These are phyloP conservation scores for Pseudognaphalium luteoalbum DNA, from an alignment of 129 eudicot species.

Conservation along the genomic window DNA sequence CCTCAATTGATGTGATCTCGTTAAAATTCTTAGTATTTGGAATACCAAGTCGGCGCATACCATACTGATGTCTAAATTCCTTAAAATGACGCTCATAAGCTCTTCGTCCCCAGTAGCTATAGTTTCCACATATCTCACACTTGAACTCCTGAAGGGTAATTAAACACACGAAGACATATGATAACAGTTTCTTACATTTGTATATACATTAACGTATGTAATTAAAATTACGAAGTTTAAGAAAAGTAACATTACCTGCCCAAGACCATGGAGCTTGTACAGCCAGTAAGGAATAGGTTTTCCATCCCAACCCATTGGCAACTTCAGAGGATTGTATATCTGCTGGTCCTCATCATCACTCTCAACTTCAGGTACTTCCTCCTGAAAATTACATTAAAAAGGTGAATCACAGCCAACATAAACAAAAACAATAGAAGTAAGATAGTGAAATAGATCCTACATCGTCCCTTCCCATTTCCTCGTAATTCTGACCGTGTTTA, in stretches of 20 bases:
- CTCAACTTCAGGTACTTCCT: constrained; percentile 83
- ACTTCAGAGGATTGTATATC: constrained; percentile 86
- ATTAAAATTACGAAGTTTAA: not conserved
- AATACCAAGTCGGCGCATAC: constrained; percentile 98
- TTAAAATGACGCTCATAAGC: constrained; percentile 98
- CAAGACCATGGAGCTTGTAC: constrained; percentile 91
- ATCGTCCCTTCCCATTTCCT: constrained; percentile 95
- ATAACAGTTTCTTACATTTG: not conserved
- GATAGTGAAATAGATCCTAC: constrained; percentile 34
- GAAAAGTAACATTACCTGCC: constrained; percentile 13
- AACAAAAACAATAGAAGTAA: not conserved
- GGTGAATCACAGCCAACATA: not conserved
- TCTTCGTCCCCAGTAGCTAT: constrained; percentile 96
- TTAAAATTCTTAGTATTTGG: constrained; percentile 97
- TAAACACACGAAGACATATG: not conserved
- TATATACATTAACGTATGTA: not conserved
- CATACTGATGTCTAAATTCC: constrained; percentile 97
- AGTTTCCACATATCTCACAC: constrained; percentile 98
- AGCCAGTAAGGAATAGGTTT: constrained; percentile 99
- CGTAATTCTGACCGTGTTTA: constrained; percentile 88
- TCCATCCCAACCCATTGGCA: constrained; percentile 99
- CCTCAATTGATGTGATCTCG: constrained; percentile 93
- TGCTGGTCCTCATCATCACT: constrained; percentile 96
- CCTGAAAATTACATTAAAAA: constrained; percentile 46
- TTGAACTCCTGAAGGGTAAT: constrained; percentile 75